phyloP scores from a whole-genome alignment of 1,139 yeast genomes.

The Pichia sp. region DNA sequence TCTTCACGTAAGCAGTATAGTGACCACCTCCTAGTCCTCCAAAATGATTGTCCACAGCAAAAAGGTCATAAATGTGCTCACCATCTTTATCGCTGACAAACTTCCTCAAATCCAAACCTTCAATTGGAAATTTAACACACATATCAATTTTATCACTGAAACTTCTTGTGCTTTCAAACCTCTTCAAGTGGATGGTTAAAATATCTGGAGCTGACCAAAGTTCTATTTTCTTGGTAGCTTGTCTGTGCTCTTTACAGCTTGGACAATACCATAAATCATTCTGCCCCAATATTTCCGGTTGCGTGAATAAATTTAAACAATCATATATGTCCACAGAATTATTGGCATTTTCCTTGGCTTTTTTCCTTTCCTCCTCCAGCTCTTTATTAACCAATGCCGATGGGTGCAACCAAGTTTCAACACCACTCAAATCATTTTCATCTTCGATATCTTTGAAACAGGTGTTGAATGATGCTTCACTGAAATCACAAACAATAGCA shows the following conservation, averaged over 20 bases:
- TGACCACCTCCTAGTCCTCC: constrained; percentile 99
- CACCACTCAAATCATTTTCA: constrained; percentile 21
- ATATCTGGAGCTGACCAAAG: constrained; percentile 91
- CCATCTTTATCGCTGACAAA: constrained; percentile 37
- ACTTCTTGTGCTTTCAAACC: constrained; percentile 80
- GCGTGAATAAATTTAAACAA: constrained; percentile 68
- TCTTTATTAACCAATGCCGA: constrained; percentile 43
- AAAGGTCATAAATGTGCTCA: constrained; percentile 59
- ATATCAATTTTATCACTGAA: constrained; percentile 87
- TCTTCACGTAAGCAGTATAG: constrained; percentile 84
- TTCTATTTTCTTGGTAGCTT: constrained; percentile 87
- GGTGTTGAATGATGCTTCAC: constrained; percentile 34
- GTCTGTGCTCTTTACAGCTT: constrained; percentile 75
- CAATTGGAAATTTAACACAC: constrained; percentile 80
- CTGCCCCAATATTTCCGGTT: constrained; percentile 79
- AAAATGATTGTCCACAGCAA: constrained; percentile 91
- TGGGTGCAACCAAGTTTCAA: constrained; percentile 47
- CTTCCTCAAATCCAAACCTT: constrained; percentile 63
- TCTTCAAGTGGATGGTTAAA: constrained; percentile 77
- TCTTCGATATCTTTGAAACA: constrained; percentile 32
- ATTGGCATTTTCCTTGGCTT: constrained; percentile 29
- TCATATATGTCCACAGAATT: constrained; percentile 60
- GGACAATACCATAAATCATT: constrained; percentile 96
- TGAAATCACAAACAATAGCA: constrained; percentile 70
- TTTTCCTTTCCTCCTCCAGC: constrained; percentile 33